Evolutionary conservation across 345 rosid genomes (phyloP).

Genomic region (Eucalyptus polybractea): DNA sequence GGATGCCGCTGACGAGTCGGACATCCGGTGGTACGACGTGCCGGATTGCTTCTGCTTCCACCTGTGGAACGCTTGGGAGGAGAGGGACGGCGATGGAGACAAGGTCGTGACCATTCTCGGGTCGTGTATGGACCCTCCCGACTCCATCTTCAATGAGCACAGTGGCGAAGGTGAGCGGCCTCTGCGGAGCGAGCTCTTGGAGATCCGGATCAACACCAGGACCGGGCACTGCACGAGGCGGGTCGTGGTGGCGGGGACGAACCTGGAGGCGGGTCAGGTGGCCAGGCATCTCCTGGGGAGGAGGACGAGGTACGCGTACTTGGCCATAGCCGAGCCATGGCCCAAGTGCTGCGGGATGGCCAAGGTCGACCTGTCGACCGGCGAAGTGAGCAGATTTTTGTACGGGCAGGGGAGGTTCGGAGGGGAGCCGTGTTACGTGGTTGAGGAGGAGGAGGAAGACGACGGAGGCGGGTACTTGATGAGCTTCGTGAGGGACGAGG

Average conservation of each 20-base stretch:
- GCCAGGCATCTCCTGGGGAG: constrained; percentile 24
- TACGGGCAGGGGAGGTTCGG: constrained; percentile 49
- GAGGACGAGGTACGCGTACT: constrained; percentile 40
- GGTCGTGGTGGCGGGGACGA: constrained; percentile 21
- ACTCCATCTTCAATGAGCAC: constrained; percentile 44
- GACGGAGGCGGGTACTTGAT: constrained; percentile 45
- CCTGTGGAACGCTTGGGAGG: constrained; percentile 82
- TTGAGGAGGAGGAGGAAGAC: not conserved
- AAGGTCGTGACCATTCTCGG: constrained; percentile 33
- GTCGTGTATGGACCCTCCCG: constrained; percentile 74
- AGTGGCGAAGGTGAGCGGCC: constrained; percentile 12
- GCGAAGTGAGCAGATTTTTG: constrained; percentile 15
- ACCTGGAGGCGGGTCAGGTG: constrained; percentile 59
- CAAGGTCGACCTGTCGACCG: constrained; percentile 38
- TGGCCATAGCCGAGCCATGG: constrained; percentile 79
- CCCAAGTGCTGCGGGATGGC: constrained; percentile 61
- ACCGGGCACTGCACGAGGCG: constrained; percentile 27
- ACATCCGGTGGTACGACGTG: constrained; percentile 40
- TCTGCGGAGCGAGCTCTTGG: constrained; percentile 23
- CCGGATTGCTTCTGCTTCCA: constrained; percentile 63
- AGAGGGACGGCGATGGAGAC: constrained; percentile 14
- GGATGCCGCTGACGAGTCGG: constrained; percentile 22
- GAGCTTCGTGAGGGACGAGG: constrained; percentile 54
- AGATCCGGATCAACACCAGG: constrained; percentile 43
- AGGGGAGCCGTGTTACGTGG: constrained; percentile 50